Evolutionary conservation across 1,284 basidiomycete species (phyloP), one percentile per base, ranked within the genome.

Genomic region (Megacollybia platyphylla): DNA sequence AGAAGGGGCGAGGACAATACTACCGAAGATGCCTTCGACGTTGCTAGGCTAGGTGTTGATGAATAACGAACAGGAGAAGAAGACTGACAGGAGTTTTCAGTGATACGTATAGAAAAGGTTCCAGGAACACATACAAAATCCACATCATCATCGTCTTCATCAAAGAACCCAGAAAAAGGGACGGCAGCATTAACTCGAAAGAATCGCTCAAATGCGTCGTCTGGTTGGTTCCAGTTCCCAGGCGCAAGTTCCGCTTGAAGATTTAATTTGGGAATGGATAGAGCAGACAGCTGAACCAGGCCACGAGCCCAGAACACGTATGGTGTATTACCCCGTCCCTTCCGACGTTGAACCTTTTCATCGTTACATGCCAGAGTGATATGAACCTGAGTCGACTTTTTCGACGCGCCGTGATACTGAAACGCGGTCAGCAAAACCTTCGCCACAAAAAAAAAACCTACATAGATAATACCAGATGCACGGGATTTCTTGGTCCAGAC

Each of bases 321-420:
- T 0, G 80, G 80, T 17, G 63, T 62, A 51, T 81, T 81, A 5
- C 76, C 69, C 1, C 56, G 57, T 5, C 79, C 79, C 48, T 67
- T 68, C 2, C 78, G 70, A 3, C 60, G 8, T 60, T 54, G 4
- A 59, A 58, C 1, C 64, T 68, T 52, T 76, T 76, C 30, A 74
- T 55, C 1, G 77, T 78, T 39, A 84, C 75, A 43, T 83, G 79
- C 7, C 82, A 57, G 38, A 67, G 66, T 0, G 65, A 67, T n/a
- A 4, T 26, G 27, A 18, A 26, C 27, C 2, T 9, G 20, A 24
- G 20, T 24, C 20, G 20, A 24, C 20, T 24, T 24, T 24, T 24
- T 24, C 20, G 20, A 24, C 20, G 20, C 20, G 20, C 5, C 20
- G 20, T 24, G 20, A 24, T 24, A 24, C 20, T 24, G 20, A 24